Conservation (phyloP, 768 basidiomycete genomes). For the Gloeopeniophorella convolvens region DNA sequence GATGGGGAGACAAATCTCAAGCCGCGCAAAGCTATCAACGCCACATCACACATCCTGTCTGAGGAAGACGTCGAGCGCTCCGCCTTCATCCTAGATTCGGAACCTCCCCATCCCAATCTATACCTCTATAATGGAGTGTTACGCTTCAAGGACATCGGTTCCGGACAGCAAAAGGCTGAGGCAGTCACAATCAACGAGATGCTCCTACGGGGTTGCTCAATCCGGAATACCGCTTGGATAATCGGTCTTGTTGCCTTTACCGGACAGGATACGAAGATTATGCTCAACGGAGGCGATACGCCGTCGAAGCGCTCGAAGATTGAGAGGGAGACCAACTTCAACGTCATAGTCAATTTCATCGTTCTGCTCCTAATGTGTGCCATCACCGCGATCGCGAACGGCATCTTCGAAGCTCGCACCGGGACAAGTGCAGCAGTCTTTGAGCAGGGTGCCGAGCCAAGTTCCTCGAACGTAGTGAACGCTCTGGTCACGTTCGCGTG, state of each 20-base stretch:
- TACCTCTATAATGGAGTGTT: conserved; percentile 87
- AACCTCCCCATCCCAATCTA: conserved; percentile 89
- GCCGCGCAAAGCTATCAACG: conserved; percentile 67
- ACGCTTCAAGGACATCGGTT: conserved; percentile 54
- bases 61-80: conserved; percentile 91
- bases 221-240: conserved; percentile 89
- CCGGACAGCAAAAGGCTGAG: conserved; percentile 52
- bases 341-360: conserved; percentile 89
- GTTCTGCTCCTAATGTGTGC: conserved; percentile 73
- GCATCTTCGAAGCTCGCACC: conserved; percentile 52
- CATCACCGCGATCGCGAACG: conserved; percentile 68
- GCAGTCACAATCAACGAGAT: conserved; percentile 87
- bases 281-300: conserved; percentile 87
- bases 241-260: conserved; percentile 94
- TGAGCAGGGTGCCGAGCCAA: conserved; percentile 59
- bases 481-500: conserved; percentile 87
- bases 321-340: conserved; percentile 97
- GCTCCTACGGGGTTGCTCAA: conserved; percentile 81
- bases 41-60: conserved; percentile 65
- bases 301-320: conserved; percentile 98
- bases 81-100: conserved; percentile 84
- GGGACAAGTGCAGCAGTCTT: conserved; percentile 68
- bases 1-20: conserved; percentile 98
- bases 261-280: conserved; percentile 87
- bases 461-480: conserved; percentile 57